These are phyloP conservation scores for Asterophora lycoperdoides DNA, from an alignment of 768 basidiomycete genomes.

Conservation along the genomic window DNA sequence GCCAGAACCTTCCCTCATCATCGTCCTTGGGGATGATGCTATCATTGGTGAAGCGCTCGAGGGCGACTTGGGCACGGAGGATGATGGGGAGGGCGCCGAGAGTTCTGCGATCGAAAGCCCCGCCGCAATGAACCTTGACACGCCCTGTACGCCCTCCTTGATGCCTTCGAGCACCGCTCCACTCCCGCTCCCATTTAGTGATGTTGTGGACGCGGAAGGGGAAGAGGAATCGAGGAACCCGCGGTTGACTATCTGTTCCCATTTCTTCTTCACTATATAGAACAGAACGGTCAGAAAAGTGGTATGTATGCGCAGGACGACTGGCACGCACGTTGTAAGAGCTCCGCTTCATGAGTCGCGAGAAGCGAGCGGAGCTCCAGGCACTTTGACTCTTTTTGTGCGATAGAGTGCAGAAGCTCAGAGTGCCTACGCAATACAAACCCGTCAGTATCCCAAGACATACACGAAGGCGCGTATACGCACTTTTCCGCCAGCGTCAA, in stretches of 20 bases:
- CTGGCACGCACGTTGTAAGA: constrained; percentile 49
- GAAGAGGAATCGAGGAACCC: constrained; percentile 34
- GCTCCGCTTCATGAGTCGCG: constrained; percentile 65
- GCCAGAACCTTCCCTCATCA: no score
- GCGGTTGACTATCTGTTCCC: constrained; percentile 74
- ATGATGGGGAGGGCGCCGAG: constrained; percentile 15
- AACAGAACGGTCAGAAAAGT: not conserved
- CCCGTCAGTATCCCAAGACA: no score
- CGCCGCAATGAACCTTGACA: constrained; percentile 53
- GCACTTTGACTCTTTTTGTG: constrained; percentile 82
- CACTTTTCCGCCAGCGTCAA: constrained; percentile 71
- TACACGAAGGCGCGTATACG: no score
- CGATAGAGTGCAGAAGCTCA: constrained; percentile 78
- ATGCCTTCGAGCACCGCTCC: constrained; percentile 53
- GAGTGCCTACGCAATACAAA: constrained; percentile 54
- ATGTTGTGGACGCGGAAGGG: not conserved
- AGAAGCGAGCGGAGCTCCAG: constrained; percentile 78
- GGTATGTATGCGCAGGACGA: not conserved
- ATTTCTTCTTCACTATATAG: constrained; percentile 67
- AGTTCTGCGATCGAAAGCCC: constrained; percentile 29
- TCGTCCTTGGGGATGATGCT: no score
- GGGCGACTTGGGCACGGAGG: no score
- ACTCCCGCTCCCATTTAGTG: constrained; percentile 20
- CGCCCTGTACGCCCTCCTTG: constrained; percentile 59
- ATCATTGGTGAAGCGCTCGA: no score